Evolutionary conservation across 352 stramenopile species (phyloP), one percentile per base, ranked within the genome.

Genomic region (Globisporangium alternatum): DNA sequence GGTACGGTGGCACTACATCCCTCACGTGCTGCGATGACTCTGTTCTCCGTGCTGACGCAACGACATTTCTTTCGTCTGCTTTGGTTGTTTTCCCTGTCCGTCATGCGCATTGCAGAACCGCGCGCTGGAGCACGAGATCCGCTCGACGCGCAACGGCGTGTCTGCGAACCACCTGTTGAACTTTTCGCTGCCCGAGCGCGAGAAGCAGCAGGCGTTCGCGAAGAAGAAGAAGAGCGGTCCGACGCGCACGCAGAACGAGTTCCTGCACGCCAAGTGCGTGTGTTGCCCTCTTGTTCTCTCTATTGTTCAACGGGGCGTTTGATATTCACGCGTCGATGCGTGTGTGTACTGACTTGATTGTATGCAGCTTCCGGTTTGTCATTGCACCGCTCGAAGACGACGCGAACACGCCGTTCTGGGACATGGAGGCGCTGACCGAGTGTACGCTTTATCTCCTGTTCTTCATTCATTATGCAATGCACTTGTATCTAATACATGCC

Each of bases 141-240:
- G 81, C 39, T 67, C 81, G 60, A 86, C 77, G 15, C 82, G 84
- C 47, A 80, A 90, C 31, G 83, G 83, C 37, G 73, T 93, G 39
- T 87, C 80, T 22, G 86, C 84, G 56, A 95, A 95, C 59, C 83
- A 95, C 62, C 67, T 95, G 69, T 78, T 95, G 54, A 95, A 95
- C 59, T 95, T 95, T 45, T 78, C 77, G 39, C 76, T 93, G 31
- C 86, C 86, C 3, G 84, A 92, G 65, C 82, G 86, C 39, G 83
- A 95, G 51, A 84, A 75, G 43, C 59, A 75, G 43, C 59, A 70
- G 43, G 56, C 68, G 21, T 59, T 75, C 53, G 63, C 73, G 39
- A 69, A 77, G 48, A 81, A 81, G 62, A 91, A 88, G 69, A 93
- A 92, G 66, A 83, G 51, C 47, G 72, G 43, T 2, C 69, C 72